Evolutionary conservation across 2,329 filamentous ascomycete genomes (phyloP).

Genomic region (Fusarium praegraminearum): DNA sequence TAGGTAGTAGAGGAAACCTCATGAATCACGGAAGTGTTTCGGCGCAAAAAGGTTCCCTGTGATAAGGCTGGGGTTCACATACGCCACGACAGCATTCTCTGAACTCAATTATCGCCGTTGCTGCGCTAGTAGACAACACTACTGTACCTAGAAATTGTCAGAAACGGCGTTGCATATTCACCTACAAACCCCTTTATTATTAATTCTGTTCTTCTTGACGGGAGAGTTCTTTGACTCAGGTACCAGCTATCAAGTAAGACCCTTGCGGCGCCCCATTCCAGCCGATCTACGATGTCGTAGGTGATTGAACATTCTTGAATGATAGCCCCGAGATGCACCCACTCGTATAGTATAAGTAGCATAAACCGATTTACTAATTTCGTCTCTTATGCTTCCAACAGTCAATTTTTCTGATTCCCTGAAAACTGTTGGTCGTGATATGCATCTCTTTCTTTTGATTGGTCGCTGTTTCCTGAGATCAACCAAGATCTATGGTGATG

Average conservation of each 20-base stretch:
- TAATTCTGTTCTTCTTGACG: background rate
- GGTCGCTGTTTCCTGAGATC: background rate
- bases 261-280: background rate
- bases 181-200: background rate
- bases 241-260: background rate
- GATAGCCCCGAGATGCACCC: background rate
- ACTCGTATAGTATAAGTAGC: no score
- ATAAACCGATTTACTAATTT: background rate
- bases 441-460: conserved; percentile 13
- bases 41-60: background rate
- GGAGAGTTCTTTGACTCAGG: background rate
- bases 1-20: no score
- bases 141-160: background rate
- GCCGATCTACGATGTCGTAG: no score
- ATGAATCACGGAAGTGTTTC: background rate
- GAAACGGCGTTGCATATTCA: background rate
- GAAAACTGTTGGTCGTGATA: background rate
- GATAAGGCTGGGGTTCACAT: conserved; percentile 1
- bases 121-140: background rate
- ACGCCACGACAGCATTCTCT: conserved; percentile 14
- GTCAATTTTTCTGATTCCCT: no score
- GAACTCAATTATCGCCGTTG: conserved; percentile 3
- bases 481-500: conserved; percentile 27
- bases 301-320: background rate
- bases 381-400: no score